Base-by-base conservation (phyloP, 192 early-diverging fungal genomes). In the Gamsiella multidivaricata region DNA sequence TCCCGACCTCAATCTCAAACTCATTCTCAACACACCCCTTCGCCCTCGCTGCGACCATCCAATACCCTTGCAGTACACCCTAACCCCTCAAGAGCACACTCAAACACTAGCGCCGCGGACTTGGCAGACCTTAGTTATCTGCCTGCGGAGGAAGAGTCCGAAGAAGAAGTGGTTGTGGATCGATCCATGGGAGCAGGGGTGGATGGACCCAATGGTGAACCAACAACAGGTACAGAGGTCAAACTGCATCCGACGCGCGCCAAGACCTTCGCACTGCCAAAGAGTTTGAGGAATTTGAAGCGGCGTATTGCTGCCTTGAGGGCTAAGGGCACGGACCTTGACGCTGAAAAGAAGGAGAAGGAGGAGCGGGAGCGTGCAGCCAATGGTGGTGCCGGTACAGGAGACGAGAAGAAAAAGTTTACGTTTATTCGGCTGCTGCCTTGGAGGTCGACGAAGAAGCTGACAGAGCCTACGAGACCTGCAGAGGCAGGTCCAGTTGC, bases 231-330 rank as follows among this genome's bases (percentile, higher is more conserved):
- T 26, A 78, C 60, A 23, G 66, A 78, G 28, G 74, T 78, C 47
- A 78, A 78, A 47, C 22, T 78, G 52, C 74, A 78, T 32, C 74
- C 74, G 17, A 78, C 74, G 9, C 74, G 74, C 3, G 65, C 74
- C 37, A 78, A 69, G 57, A 78, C 74, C 3, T 78, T 78, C 37
- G 46, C 74, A 9, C 32, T 78, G 18, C 74, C 74, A 41, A 78
- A 78, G 65, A 66, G 63, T 51, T 46, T 78, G 25, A 54, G 33
- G 51, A 78, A 78, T 31, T 29, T 78, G 41, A 78, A 78, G 49
- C 20, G 74, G n/a, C 65, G 74, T n/a, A 78, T 78, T 43, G 74
- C 74, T 10, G 65, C 74, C 9, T 49, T 78, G 45, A 43, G 74
- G 18, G 74, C 74, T n/a, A 78, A 69, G 47, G 74, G 74, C 10